phyloP scores from a whole-genome alignment of 1,139 yeast species.

The Trichomonascaceae sp. region DNA sequence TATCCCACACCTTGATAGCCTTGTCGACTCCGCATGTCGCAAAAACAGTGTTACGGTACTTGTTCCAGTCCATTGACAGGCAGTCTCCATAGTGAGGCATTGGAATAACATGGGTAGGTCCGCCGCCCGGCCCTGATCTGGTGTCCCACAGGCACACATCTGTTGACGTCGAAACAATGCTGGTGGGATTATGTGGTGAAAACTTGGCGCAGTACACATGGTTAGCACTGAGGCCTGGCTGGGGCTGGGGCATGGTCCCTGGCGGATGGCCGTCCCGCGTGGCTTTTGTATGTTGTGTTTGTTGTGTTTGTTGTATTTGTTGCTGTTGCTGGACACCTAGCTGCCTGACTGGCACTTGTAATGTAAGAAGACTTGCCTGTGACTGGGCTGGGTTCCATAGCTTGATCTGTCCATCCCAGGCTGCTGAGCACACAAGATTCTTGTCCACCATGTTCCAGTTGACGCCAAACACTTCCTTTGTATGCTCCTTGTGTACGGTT shows the following conservation, averaged over 20 bases:
- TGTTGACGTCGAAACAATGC: constrained; percentile 65
- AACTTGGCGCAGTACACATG: constrained; percentile 62
- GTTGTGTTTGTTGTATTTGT: constrained; percentile 1
- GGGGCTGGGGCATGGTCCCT: constrained; percentile 11
- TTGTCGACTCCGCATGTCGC: constrained; percentile 91
- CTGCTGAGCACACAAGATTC: constrained; percentile 53
- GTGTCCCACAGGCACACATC: constrained; percentile 78
- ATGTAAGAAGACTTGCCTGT: constrained; percentile 43
- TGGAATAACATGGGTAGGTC: constrained; percentile 36
- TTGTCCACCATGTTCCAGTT: constrained; percentile 82
- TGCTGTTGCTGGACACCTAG: not conserved
- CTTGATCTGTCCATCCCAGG: constrained; percentile 89
- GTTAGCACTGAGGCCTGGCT: constrained; percentile 14
- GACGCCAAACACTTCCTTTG: constrained; percentile 74
- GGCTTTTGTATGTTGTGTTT: constrained; percentile 1
- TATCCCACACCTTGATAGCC: constrained; percentile 74
- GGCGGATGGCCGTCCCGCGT: too few species aligned
- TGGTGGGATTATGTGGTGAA: constrained; percentile 74
- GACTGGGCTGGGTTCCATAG: constrained; percentile 54
- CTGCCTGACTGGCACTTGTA: constrained; percentile 18
- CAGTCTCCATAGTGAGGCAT: constrained; percentile 68
- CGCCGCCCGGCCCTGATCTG: constrained; percentile 52
- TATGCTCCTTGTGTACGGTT: constrained; percentile 52
- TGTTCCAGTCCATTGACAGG: constrained; percentile 78
- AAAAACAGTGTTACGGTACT: constrained; percentile 62